These are phyloP conservation scores for Mortierella polycephala DNA, from an alignment of 371 early-diverging fungal genomes.

Conservation along the genomic window DNA sequence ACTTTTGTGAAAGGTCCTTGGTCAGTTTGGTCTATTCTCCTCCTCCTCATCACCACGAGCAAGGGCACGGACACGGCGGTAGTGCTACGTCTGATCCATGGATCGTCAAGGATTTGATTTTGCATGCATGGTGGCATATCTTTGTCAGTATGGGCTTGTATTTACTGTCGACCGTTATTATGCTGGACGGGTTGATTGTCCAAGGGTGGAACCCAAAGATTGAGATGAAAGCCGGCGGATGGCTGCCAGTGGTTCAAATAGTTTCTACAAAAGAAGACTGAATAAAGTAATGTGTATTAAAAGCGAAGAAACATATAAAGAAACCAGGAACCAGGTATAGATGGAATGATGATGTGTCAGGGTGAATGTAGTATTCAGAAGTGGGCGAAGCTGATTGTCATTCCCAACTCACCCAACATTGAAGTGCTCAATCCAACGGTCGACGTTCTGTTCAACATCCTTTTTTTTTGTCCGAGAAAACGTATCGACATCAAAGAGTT, in stretches of 20 bases:
- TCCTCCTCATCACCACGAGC: neutral
- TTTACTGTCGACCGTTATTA: constrained; percentile 40
- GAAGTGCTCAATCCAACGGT: too few species aligned
- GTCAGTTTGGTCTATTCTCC: neutral
- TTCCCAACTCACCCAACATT: too few species aligned
- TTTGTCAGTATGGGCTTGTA: constrained; percentile 36
- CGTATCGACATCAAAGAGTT: too few species aligned
- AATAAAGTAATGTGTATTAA: neutral
- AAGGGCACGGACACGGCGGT: neutral
- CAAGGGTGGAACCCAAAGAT: constrained; percentile 43
- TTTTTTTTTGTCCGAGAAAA: too few species aligned
- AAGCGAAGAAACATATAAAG: neutral
- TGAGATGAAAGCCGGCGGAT: constrained; percentile 26
- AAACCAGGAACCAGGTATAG: too few species aligned
- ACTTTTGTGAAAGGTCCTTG: constrained; percentile 30
- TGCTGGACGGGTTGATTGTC: constrained; percentile 42
- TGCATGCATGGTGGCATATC: constrained; percentile 47
- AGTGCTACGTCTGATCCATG: neutral
- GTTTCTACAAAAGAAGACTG: constrained; percentile 1
- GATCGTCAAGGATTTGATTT: constrained; percentile 39
- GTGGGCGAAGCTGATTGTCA: too few species aligned
- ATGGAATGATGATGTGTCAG: too few species aligned
- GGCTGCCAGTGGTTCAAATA: constrained; percentile 28
- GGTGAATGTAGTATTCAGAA: too few species aligned
- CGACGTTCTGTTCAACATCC: too few species aligned